Evolutionary conservation across 192 early-diverging fungal genomes (phyloP), one percentile per base, ranked within the genome.

Genomic region (Coemansia sp.): DNA sequence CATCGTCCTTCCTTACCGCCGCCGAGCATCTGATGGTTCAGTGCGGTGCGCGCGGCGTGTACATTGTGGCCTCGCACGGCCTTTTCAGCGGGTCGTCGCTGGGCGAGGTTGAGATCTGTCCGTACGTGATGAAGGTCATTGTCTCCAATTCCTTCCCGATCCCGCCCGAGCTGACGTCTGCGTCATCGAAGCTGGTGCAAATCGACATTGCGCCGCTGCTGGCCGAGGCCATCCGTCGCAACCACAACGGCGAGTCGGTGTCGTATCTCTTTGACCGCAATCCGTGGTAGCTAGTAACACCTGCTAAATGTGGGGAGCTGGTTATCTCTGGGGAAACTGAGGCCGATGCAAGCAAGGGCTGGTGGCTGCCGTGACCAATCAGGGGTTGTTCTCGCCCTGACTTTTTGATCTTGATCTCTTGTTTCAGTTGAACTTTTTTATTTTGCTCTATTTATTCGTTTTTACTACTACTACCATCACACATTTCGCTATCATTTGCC

Each of bases 31-130:
- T 98, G 69, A 89, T 94, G 67, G 86, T 86, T 49, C 92, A 95
- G 69, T 87, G 88, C 64, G 91, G 90, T 19, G 93, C 90, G 6
- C 89, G 89, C 65, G 83, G 83, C 26, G 94, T 99, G 13, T 91
- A 93, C 68, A 90, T 97, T 56, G 90, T 99, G 63, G 95, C 94
- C 0, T 95, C 94, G 6, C 98, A 99, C 65, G 98, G 95, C 21
- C 90, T 99, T 65, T 84, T 99, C 46, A 95, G 93, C 62, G 93
- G 89, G 36, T 89, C 94, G 68, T 90, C 94, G 26, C 74, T 98
- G 49, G 85, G 86, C 21, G 88, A 95, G 67, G 93, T 99, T 74
- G 87, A 95, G 69, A 86, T 88, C 58, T 94, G 91, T 61, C 75
- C 86, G 6, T 90, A 89, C 21, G 87, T 95, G 18, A 84, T 92